Evolutionary conservation across 495 filamentous ascomycete genomes (phyloP), one percentile per base, ranked within the genome.

Genomic region (Tuber microsphaerosporum): DNA sequence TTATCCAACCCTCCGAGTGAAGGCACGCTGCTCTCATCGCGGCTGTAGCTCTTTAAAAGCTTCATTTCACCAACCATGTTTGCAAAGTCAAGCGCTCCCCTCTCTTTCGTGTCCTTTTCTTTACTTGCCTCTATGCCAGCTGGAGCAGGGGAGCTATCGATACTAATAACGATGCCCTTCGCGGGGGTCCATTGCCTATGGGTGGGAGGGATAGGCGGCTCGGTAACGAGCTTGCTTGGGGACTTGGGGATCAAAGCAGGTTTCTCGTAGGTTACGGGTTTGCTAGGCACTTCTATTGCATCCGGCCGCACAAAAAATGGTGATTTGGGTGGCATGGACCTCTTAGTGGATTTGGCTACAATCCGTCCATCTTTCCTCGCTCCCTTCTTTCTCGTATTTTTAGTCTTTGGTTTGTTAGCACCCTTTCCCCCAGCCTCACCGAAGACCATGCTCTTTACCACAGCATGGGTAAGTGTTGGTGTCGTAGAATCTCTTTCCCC

Each of bases 121-220:
- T 75, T 73, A 46, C 77, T 41, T 73, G 72, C n/a, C 34, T 39
- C 41, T n/a, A 79, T 43, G 10, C 6, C 26, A 31, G 4, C 26
- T 34, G 14, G 26, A 34, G 69, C 56, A 19, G 77, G 70, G 14
- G 77, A 73, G 17, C 70, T 75, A 44, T 71, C 61, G n/a, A 75
- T 6, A 26, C n/a, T 65, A 2, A 70, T 65, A 48, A 39, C 19
- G 26, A 79, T 76, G 44, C 74, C 69, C 68, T 79, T 77, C 45
- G 76, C 76, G n/a, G 79, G 80, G 39, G 79, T 78, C 80, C 80
- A 81, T 74, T 79, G 73, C 14, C 79, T 39, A 37, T 71, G 70
- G 43, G 37, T 51, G 39, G 75, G 70, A 26, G 74, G 70, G 31
- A 79, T 43, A 10, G 76, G 70, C 26, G 44, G 79, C 9, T 73